Conservation (phyloP, 2,329 filamentous ascomycete genomes). For the Trichoderma lentiforme region DNA sequence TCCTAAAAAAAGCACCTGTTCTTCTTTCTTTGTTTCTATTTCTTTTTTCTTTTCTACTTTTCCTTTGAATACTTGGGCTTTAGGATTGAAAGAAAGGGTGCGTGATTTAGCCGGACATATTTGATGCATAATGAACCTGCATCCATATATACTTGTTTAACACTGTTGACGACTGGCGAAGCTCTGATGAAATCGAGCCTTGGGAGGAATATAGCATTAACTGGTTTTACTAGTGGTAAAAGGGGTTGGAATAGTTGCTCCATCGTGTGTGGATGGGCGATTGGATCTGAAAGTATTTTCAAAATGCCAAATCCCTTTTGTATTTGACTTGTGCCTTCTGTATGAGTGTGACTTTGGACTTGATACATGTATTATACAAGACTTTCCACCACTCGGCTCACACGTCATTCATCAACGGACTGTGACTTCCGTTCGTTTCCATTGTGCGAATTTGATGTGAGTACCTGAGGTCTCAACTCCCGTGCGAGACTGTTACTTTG, state of each 20-base stretch:
- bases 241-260: neutral
- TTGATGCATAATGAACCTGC: slow-evolving; percentile 11
- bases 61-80: neutral
- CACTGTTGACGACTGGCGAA: neutral
- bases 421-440: too few relatives aligned
- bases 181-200: neutral
- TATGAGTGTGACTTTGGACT: neutral
- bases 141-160: neutral
- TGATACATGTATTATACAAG: too few relatives aligned
- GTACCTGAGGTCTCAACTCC: neutral
- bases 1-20: neutral
- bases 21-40: slow-evolving; percentile 3
- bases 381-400: too few relatives aligned
- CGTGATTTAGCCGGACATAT: neutral
- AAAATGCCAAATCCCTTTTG: neutral
- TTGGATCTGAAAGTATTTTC: neutral
- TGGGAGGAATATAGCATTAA: neutral
- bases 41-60: neutral
- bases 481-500: neutral
- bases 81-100: neutral
- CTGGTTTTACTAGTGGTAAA: neutral
- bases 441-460: neutral
- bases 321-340: neutral
- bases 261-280: neutral
- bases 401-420: too few relatives aligned